Evolutionary conservation across 1,284 basidiomycete genomes (phyloP).

Genomic region (Ustilago vetiveriae): DNA sequence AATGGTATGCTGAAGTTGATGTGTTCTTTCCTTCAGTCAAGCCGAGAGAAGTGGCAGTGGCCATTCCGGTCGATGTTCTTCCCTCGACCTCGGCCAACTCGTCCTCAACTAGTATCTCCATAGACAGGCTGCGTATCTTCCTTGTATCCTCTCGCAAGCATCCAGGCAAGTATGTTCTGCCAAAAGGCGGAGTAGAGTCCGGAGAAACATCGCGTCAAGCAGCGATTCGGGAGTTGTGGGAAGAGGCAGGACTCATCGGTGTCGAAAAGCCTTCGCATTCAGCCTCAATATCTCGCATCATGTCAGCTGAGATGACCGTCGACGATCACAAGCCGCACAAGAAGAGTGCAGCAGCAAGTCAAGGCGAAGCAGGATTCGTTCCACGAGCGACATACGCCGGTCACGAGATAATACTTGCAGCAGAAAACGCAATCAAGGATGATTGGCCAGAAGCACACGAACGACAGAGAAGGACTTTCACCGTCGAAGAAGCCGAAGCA

Average conservation of each 20-base stretch:
- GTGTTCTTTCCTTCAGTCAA: conserved; percentile 1
- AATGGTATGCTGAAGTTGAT: too few species aligned
- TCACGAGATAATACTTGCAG: conserved; percentile 43
- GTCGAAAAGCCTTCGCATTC: neutral
- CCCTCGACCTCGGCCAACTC: neutral
- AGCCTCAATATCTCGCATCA: conserved; percentile 5
- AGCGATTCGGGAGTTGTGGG: conserved; percentile 59
- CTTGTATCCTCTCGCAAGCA: conserved; percentile 63
- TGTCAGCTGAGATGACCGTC: conserved; percentile 3
- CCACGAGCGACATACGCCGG: conserved; percentile 51
- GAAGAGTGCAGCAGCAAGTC: conserved; percentile 26
- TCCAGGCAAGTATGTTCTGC: conserved; percentile 49
- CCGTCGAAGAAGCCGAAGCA: conserved; percentile 35
- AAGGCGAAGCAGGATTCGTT: conserved; percentile 34
- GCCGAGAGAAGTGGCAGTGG: conserved; percentile 49
- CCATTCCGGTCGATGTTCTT: conserved; percentile 33
- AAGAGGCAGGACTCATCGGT: conserved; percentile 50
- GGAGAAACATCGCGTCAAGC: conserved; percentile 52
- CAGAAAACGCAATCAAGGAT: neutral
- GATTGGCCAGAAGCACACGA: conserved; percentile 58
- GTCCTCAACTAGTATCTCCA: neutral
- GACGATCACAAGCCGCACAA: conserved; percentile 60
- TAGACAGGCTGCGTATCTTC: conserved; percentile 25
- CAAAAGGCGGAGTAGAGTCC: conserved; percentile 62
- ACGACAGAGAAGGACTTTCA: conserved; percentile 41